Conservation (phyloP, 345 rosid genomes). For the Corymbia maculata region DNA sequence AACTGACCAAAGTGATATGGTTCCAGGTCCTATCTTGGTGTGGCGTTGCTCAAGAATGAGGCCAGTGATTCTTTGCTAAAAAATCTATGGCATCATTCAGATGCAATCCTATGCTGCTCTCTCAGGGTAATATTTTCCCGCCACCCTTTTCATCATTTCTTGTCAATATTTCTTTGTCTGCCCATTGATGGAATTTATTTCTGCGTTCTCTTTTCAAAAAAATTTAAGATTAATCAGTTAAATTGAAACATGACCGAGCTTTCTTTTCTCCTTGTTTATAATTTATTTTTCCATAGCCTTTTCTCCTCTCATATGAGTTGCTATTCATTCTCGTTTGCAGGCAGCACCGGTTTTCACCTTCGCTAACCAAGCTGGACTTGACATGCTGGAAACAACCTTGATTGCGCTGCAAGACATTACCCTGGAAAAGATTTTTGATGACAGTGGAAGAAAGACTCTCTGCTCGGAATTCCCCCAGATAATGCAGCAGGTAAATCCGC, state of each 20-base stretch:
- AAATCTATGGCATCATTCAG: slow-evolving; percentile 79
- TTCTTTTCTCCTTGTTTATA: neutral
- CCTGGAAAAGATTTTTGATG: slow-evolving; percentile 68
- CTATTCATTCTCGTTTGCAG: slow-evolving; percentile 18
- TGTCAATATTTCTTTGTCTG: neutral
- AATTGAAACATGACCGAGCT: neutral
- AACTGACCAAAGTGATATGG: neutral
- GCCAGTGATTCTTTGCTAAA: slow-evolving; percentile 68
- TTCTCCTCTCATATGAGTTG: neutral
- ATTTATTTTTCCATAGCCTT: neutral
- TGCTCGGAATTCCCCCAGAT: slow-evolving; percentile 73
- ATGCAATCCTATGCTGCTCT: slow-evolving; percentile 90
- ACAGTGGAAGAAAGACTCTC: slow-evolving; percentile 55
- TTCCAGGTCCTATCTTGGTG: slow-evolving; percentile 72
- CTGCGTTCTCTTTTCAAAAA: neutral
- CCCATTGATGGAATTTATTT: neutral
- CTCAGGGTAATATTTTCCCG: slow-evolving; percentile 33
- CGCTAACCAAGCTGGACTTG: slow-evolving; percentile 94
- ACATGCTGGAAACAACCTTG: slow-evolving; percentile 95
- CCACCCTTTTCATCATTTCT: neutral
- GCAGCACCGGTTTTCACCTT: slow-evolving; percentile 66
- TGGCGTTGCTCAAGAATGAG: slow-evolving; percentile 66
- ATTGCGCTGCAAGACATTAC: slow-evolving; percentile 74
- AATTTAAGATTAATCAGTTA: neutral
- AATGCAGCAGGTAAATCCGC: slow-evolving; percentile 63